Evolutionary conservation across 2,329 filamentous ascomycete genomes (phyloP).

Genomic region (Colletotrichum cereale): DNA sequence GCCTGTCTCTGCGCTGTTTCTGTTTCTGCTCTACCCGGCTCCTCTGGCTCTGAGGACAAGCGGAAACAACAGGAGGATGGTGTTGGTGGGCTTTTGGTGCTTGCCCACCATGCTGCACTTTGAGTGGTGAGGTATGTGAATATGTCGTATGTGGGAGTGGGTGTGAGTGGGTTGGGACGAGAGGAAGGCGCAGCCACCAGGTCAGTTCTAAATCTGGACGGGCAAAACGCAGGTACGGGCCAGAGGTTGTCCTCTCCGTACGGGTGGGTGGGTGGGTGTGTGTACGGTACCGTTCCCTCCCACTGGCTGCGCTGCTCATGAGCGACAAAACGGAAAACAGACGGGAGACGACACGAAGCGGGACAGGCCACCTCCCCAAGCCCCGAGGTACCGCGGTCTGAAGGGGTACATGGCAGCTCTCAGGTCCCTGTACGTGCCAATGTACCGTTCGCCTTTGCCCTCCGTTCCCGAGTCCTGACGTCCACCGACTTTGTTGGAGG

Average conservation of each 20-base stretch:
- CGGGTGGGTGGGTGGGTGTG: not conserved
- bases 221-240: slow-evolving; percentile 42
- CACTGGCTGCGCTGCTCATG: not conserved
- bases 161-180: slow-evolving; percentile 32
- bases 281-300: not conserved
- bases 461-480: slow-evolving; percentile 22
- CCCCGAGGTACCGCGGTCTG: slow-evolving; percentile 38
- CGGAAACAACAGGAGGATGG: slow-evolving; percentile 57
- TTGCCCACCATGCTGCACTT: slow-evolving; percentile 5
- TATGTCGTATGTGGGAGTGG: slow-evolving; percentile 18
- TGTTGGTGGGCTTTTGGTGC: slow-evolving; percentile 40
- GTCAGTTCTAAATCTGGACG: slow-evolving; percentile 53
- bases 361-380: slow-evolving; percentile 6
- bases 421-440: slow-evolving; percentile 28
- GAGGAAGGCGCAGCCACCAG: slow-evolving; percentile 52
- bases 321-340: slow-evolving; percentile 18
- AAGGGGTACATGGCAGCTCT: slow-evolving; percentile 30
- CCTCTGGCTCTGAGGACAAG: slow-evolving; percentile 55
- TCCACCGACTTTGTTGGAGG: slow-evolving; percentile 23
- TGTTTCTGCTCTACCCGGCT: slow-evolving; percentile 42
- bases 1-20: slow-evolving; percentile 38
- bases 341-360: slow-evolving; percentile 15
- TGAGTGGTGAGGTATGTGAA: slow-evolving; percentile 19
- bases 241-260: not conserved
- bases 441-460: slow-evolving; percentile 15